These are phyloP conservation scores for Eimeria sp. DNA, from an alignment of 169 alveolate genomes.

Conservation along the genomic window DNA sequence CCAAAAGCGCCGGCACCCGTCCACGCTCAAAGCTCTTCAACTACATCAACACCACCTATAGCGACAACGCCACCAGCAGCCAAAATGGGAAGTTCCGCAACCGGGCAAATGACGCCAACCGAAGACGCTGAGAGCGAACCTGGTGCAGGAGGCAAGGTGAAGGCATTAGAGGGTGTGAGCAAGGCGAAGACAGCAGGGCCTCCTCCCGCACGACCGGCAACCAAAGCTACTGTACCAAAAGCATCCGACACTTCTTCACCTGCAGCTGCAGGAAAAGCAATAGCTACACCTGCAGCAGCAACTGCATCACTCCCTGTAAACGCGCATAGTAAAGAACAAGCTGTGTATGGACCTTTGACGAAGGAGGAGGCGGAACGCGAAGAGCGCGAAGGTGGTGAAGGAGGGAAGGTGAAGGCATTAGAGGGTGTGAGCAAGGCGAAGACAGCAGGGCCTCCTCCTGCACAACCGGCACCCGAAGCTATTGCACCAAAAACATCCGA, in stretches of 20 bases:
- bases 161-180: background rate
- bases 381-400: background rate
- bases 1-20: background rate
- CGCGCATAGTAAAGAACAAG: background rate
- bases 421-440: constrained; percentile 10
- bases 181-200: background rate
- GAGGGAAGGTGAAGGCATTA: background rate
- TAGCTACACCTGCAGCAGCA: background rate
- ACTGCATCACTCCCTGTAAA: background rate
- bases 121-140: background rate
- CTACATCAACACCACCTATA: background rate
- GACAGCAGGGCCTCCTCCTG: background rate
- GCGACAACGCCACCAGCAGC: background rate
- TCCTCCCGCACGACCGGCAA: background rate
- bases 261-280: background rate
- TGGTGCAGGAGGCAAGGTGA: background rate
- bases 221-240: background rate
- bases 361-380: background rate
- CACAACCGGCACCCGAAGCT: background rate
- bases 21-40: background rate
- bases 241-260: background rate
- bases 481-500: background rate
- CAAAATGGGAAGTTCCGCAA: background rate
- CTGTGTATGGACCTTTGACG: background rate
- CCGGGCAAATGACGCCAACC: background rate